A percentile compares a stretch with the other conserved stretches of the same genome.
Evolutionary conservation across 495 filamentous ascomycete genomes (phyloP).

Genomic region (Xylaria cubensis): DNA sequence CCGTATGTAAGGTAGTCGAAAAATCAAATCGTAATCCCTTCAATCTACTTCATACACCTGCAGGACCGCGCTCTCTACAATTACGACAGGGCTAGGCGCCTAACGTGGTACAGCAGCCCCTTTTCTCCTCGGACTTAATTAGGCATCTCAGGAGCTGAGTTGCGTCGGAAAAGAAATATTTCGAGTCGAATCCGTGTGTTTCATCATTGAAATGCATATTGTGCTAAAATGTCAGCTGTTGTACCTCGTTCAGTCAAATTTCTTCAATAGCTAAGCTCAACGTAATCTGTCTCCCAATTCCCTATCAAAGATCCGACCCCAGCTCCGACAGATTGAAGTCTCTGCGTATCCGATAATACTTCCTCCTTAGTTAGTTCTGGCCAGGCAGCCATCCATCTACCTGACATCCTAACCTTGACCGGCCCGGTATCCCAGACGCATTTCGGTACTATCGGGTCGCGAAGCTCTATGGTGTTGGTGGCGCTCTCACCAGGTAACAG

Average conservation of each 20-base stretch:
- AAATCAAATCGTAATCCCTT: not conserved
- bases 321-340: constrained; percentile 1
- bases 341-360: not conserved
- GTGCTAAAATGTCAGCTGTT: not conserved
- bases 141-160: not conserved
- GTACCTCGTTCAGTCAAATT: not conserved
- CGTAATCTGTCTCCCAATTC: constrained; percentile 6
- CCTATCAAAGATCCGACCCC: constrained; percentile 3
- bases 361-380: constrained; percentile 8
- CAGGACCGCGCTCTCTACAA: not conserved
- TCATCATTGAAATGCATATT: not conserved
- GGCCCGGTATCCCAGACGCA: not conserved
- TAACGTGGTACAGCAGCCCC: not conserved
- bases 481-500: not conserved
- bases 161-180: not conserved
- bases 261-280: not conserved
- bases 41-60: not conserved
- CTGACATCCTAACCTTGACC: constrained; percentile 2
- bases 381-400: constrained; percentile 16
- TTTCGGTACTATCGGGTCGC: not conserved
- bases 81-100: not conserved
- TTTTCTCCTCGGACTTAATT: not conserved
- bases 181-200: not conserved
- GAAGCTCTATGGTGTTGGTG: constrained; percentile 7
- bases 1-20: not conserved